Evolutionary conservation across 805 yeast species (phyloP), one percentile per base, ranked within the genome.

Genomic region (Saccharomycopsis selenospora): DNA sequence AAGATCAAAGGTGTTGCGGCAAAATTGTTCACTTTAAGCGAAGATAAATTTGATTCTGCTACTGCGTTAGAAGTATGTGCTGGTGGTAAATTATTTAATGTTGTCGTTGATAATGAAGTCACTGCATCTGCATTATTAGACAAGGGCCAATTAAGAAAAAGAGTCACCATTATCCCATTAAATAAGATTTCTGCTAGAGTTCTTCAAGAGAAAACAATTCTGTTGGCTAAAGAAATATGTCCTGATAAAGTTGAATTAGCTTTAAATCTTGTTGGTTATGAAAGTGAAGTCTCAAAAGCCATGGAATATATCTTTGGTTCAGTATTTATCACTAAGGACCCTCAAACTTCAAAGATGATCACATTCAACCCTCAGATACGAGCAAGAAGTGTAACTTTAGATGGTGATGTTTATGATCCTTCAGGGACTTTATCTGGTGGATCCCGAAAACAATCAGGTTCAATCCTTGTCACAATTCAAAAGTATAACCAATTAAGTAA

Each of bases 371-470:
- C 91, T 0, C 75, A 78, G 47, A 80, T 91, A 13, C 73, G 87
- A 54, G 73, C 90, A 0, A 80, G 89, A 58, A 82, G 95, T 26
- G 88, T 95, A 13, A 93, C 99, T 0, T 63, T 85, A 28, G 90
- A 89, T 47, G 99, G 99, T 45, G 99, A 93, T 63, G 76, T 83
- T 8, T 93, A 90, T 65, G 99, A 93, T 61, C 99, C 99, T 0
- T 88, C 84, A 56, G 99, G 99, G 13, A 86, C 95, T 5, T 69
- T 93, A 24, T 85, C 96, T 1, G 99, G 99, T 43, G 98, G 98
- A n/a, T 81, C 95, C 18, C 73, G 91, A 56, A 79, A 72, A 54
- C 69, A 70, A 43, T 67, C 76, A 13, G 72, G 77, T 1, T 75
- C 88, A 0, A 63, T 84, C 2, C 69, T 90, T 49, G 62, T 77